These are phyloP conservation scores for Colletotrichum costaricense DNA, from an alignment of 2,329 filamentous ascomycete genomes.

Conservation along the genomic window DNA sequence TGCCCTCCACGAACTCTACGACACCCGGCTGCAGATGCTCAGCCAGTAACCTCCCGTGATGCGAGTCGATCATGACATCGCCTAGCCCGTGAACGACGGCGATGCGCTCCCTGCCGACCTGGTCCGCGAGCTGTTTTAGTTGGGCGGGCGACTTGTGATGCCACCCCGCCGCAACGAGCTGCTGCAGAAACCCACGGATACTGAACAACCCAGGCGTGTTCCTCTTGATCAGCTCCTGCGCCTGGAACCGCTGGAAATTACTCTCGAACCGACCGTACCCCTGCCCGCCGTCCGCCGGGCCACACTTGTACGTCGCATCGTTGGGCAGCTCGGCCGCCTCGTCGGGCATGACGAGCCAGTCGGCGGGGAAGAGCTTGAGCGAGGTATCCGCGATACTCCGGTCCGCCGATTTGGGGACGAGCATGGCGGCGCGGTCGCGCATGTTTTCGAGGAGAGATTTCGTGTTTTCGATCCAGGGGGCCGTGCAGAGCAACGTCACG, in stretches of 20 bases:
- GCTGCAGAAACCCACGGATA: conserved; percentile 76
- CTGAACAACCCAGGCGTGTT: conserved; percentile 70
- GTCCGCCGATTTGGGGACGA: conserved; percentile 79
- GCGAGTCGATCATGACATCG: conserved; percentile 82
- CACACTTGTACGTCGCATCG: conserved; percentile 54
- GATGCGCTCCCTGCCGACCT: conserved; percentile 79
- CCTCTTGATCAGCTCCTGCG: conserved; percentile 81
- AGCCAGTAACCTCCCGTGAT: conserved; percentile 77
- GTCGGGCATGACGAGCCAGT: conserved; percentile 74
- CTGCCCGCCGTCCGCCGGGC: conserved; percentile 41
- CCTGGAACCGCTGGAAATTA: conserved; percentile 86
- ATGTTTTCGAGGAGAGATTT: conserved; percentile 74
- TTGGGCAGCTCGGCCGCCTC: conserved; percentile 59
- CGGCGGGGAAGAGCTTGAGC: conserved; percentile 71
- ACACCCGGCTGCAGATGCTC: conserved; percentile 71
- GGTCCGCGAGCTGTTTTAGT: conserved; percentile 72
- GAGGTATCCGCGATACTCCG: conserved; percentile 73
- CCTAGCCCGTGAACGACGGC: conserved; percentile 79
- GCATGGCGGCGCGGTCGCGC: conserved; percentile 62
- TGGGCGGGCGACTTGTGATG: conserved; percentile 80
- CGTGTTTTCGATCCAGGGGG: conserved; percentile 70
- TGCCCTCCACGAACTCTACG: conserved; percentile 73
- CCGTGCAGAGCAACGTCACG: conserved; percentile 71
- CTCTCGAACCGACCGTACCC: conserved; percentile 70
- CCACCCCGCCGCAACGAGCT: conserved; percentile 82